These are phyloP conservation scores for Fagopyrum tataricum DNA, from an alignment of 148 eudicot genomes.

Conservation along the genomic window DNA sequence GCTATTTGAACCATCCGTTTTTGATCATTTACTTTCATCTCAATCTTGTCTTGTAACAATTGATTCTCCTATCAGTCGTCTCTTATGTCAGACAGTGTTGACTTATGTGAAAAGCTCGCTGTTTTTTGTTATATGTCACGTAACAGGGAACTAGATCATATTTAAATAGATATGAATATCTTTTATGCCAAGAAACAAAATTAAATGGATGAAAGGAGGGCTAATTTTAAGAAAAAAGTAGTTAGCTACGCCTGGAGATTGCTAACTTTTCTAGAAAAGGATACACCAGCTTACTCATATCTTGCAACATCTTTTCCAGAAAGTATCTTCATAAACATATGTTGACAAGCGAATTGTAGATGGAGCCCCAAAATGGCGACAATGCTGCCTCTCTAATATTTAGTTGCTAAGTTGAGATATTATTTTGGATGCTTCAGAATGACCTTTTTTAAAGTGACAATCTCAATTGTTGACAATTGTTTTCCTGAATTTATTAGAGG, in stretches of 20 bases:
- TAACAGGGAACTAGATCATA: too few relatives aligned
- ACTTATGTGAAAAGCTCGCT: not conserved
- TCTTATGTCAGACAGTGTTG: not conserved
- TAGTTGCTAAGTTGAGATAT: not conserved
- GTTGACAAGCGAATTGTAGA: not conserved
- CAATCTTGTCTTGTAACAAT: not conserved
- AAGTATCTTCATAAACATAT: not conserved
- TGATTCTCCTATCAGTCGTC: not conserved
- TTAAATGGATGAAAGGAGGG: not conserved
- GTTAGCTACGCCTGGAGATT: too few relatives aligned
- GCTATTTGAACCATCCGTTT: too few relatives aligned
- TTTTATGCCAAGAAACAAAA: not conserved
- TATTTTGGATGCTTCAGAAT: conserved; percentile 2
- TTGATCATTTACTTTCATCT: not conserved
- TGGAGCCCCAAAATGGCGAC: not conserved
- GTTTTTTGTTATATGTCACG: too few relatives aligned
- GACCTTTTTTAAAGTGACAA: not conserved
- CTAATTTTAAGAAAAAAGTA: not conserved
- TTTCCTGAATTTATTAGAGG: conserved; percentile 35
- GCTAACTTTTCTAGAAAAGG: too few relatives aligned
- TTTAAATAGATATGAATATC: too few relatives aligned
- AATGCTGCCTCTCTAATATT: not conserved
- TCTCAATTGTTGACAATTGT: not conserved
- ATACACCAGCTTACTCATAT: not conserved
- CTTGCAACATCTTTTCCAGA: not conserved